These are phyloP conservation scores for Corylus americana DNA, from an alignment of 306 rosid species.

Conservation along the genomic window DNA sequence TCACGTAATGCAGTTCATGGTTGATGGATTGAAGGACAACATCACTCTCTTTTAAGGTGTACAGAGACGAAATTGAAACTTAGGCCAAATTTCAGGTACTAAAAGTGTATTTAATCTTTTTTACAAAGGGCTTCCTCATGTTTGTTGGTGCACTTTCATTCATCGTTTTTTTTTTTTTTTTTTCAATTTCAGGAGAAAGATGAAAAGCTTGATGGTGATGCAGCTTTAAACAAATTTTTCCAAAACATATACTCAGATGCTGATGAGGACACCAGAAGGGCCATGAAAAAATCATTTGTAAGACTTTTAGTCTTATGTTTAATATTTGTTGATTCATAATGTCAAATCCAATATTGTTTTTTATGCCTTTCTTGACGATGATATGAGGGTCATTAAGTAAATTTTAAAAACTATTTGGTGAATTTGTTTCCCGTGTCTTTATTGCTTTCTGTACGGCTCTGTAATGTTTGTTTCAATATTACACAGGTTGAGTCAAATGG, in stretches of 20 bases:
- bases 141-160: slow-evolving; percentile 2
- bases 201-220: slow-evolving; percentile 95
- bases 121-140: neutral
- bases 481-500: slow-evolving; percentile 86
- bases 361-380: neutral
- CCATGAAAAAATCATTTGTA: slow-evolving; percentile 95
- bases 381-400: neutral
- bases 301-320: slow-evolving; percentile 25
- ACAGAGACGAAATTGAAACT: neutral
- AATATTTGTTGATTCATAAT: slow-evolving; percentile 1
- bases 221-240: slow-evolving; percentile 91
- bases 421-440: neutral
- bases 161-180: neutral
- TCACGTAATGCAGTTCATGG: neutral
- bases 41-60: neutral
- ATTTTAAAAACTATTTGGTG: neutral
- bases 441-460: neutral
- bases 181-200: slow-evolving; percentile 74
- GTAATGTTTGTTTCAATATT: neutral
- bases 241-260: slow-evolving; percentile 85
- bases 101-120: neutral
- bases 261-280: slow-evolving; percentile 89
- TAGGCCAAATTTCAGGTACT: neutral
- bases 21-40: neutral
- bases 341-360: neutral